A percentile compares a stretch with the other conserved stretches of the same genome.
phyloP scores from a whole-genome alignment of 257 asterid genomes.

The Solanum pennellii region DNA sequence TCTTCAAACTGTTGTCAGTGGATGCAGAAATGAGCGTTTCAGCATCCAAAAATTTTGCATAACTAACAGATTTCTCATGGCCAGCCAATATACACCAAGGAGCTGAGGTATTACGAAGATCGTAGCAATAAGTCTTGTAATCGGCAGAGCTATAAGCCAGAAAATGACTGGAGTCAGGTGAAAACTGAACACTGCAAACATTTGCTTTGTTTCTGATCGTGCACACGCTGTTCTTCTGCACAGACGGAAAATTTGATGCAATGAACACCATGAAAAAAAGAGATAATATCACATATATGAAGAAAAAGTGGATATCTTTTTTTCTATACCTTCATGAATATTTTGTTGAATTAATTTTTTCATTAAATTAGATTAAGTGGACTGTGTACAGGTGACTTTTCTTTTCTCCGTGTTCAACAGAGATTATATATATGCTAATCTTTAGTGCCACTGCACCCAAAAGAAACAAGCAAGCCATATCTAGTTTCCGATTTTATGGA shows the following conservation, averaged over 20 bases:
- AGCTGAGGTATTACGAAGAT: conserved; percentile 60
- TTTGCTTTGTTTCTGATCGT: conserved; percentile 80
- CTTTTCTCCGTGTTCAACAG: not conserved
- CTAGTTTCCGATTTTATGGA: not conserved
- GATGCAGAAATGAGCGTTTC: conserved; percentile 81
- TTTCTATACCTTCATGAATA: not conserved
- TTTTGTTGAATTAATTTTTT: not conserved
- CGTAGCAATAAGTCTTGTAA: conserved; percentile 82
- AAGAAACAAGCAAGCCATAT: not conserved
- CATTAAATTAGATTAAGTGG: not conserved
- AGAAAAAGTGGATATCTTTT: not conserved
- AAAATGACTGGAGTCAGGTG: conserved; percentile 53
- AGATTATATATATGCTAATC: not conserved
- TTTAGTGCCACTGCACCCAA: not conserved
- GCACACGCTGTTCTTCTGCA: conserved; percentile 86
- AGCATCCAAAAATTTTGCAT: conserved; percentile 69
- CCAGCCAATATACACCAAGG: conserved; percentile 93
- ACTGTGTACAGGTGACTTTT: not conserved
- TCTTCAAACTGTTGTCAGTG: conserved; percentile 82
- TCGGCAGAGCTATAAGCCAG: conserved; percentile 86
- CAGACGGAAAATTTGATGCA: conserved; percentile 5
- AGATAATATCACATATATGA: not conserved
- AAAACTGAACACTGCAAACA: conserved; percentile 89
- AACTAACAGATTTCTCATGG: conserved; percentile 86
- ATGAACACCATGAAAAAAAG: not conserved